These are phyloP conservation scores for Canna indica DNA, from an alignment of 176 grass and related monocot genomes.

Conservation along the genomic window DNA sequence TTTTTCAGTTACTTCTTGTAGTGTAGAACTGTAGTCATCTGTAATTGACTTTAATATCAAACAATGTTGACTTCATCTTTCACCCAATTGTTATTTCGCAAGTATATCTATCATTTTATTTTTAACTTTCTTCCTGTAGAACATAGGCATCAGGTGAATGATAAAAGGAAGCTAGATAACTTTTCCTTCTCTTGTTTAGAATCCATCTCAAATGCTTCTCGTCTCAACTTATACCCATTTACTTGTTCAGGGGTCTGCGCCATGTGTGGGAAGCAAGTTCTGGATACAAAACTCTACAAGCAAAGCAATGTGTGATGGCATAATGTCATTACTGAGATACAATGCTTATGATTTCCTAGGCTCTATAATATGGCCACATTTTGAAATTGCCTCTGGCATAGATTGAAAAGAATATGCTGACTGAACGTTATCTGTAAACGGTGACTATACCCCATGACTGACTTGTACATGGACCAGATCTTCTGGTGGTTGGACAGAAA, in stretches of 20 bases:
- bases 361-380: not conserved
- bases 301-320: slow-evolving; percentile 80
- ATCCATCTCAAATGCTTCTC: not conserved
- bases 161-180: not conserved
- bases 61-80: too few relatives aligned
- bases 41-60: too few relatives aligned
- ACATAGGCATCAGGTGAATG: not conserved
- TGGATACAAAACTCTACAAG: slow-evolving; percentile 92
- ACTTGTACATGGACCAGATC: not conserved
- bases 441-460: not conserved
- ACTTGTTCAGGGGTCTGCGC: slow-evolving; percentile 64
- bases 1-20: too few relatives aligned
- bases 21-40: too few relatives aligned
- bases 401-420: not conserved
- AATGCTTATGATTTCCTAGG: not conserved
- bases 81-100: too few relatives aligned
- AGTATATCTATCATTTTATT: too few relatives aligned
- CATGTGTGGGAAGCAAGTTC: slow-evolving; percentile 94
- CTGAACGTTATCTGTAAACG: not conserved
- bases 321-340: not conserved
- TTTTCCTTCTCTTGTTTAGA: not conserved
- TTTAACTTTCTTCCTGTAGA: too few relatives aligned
- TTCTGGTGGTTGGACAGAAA: not conserved
- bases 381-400: not conserved
- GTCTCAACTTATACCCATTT: not conserved